Evolutionary conservation across 495 filamentous ascomycete species (phyloP).

Genomic region (Mytilinidion resinicola): DNA sequence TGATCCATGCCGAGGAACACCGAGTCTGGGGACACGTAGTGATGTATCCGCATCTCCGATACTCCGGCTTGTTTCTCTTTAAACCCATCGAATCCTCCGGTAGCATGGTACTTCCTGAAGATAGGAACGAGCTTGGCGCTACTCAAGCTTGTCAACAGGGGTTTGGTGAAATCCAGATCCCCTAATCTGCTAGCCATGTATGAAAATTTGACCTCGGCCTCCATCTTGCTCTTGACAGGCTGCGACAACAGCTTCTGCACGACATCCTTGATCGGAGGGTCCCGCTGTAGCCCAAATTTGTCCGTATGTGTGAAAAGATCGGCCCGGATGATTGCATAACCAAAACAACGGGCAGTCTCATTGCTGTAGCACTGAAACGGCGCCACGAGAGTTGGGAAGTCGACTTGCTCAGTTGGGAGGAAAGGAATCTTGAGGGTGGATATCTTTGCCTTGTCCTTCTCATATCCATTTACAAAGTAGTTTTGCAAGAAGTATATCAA

Average conservation of each 20-base stretch:
- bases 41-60: slow-evolving; percentile 19
- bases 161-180: slow-evolving; percentile 55
- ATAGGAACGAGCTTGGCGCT: slow-evolving; percentile 67
- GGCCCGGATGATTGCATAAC: slow-evolving; percentile 65
- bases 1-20: slow-evolving; percentile 56
- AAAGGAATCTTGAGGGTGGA: slow-evolving; percentile 52
- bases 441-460: slow-evolving; percentile 47
- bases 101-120: slow-evolving; percentile 20
- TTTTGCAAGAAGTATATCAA: slow-evolving; percentile 80
- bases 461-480: slow-evolving; percentile 70
- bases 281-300: slow-evolving; percentile 74
- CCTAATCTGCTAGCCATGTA: slow-evolving; percentile 73
- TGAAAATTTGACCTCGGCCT: slow-evolving; percentile 65
- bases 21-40: slow-evolving; percentile 23
- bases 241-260: slow-evolving; percentile 59
- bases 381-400: slow-evolving; percentile 51
- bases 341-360: slow-evolving; percentile 64
- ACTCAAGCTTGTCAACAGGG: slow-evolving; percentile 50
- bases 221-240: slow-evolving; percentile 58
- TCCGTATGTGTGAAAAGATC: slow-evolving; percentile 68
- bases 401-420: slow-evolving; percentile 62
- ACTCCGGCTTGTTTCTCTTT: slow-evolving; percentile 24
- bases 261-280: slow-evolving; percentile 72
- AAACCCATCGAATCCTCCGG: slow-evolving; percentile 32
- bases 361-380: slow-evolving; percentile 80